phyloP scores from a whole-genome alignment of 257 asterid species.

The Prunella vulgaris region DNA sequence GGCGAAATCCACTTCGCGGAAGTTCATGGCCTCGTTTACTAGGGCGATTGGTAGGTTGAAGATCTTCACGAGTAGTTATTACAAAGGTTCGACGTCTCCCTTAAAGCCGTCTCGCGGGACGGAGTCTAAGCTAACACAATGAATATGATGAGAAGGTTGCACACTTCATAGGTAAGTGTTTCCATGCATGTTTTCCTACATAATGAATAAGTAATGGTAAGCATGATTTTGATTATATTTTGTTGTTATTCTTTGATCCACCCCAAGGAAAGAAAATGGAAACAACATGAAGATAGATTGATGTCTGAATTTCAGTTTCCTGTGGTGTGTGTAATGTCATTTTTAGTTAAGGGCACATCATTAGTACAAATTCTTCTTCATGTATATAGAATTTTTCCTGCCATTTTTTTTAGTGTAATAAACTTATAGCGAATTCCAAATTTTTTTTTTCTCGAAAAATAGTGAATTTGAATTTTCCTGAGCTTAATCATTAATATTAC shows the following conservation, averaged over 20 bases:
- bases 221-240: constrained; percentile 5
- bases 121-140: constrained; percentile 53
- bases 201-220: constrained; percentile 10
- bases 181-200: not conserved
- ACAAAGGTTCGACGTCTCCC: constrained; percentile 65
- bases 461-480: too few species aligned
- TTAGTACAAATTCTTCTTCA: not conserved
- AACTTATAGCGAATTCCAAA: not conserved
- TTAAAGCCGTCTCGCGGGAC: constrained; percentile 52
- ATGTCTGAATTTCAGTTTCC: not conserved
- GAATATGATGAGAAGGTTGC: constrained; percentile 20
- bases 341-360: not conserved
- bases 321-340: not conserved
- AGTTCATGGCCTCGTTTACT: constrained; percentile 54
- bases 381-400: constrained; percentile 21
- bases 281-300: not conserved
- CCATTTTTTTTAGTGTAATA: not conserved
- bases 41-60: constrained; percentile 59
- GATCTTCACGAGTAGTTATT: constrained; percentile 51
- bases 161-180: not conserved
- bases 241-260: not conserved
- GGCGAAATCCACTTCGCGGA: constrained; percentile 60
- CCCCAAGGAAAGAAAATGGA: not conserved
- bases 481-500: too few species aligned
- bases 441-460: too few species aligned